Evolutionary conservation across 2,329 filamentous ascomycete species (phyloP).

Genomic region (Paecilomyces sp.): DNA sequence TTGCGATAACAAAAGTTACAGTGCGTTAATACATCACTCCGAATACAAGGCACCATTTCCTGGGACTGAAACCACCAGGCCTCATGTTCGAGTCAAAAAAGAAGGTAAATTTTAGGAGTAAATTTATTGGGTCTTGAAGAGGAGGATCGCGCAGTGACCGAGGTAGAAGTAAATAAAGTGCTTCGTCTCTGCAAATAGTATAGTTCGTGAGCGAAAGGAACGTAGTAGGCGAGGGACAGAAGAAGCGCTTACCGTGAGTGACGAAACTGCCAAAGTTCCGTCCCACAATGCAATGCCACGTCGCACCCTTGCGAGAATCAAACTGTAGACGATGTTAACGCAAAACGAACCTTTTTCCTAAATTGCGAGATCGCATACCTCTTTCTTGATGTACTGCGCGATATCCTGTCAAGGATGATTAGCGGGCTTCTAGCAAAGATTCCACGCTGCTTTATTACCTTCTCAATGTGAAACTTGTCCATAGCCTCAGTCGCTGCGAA

Average conservation of each 20-base stretch:
- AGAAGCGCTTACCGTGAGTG: slow-evolving; percentile 69
- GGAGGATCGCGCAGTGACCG: slow-evolving; percentile 92
- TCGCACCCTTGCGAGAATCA: slow-evolving; percentile 91
- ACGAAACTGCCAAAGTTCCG: slow-evolving; percentile 99
- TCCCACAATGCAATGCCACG: slow-evolving; percentile 98
- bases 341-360: slow-evolving; percentile 4
- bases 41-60: neutral
- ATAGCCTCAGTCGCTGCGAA: slow-evolving; percentile 60
- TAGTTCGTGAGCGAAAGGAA: neutral
- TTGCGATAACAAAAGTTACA: neutral
- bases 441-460: slow-evolving; percentile 40
- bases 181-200: slow-evolving; percentile 71
- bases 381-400: slow-evolving; percentile 90
- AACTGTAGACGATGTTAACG: slow-evolving; percentile 55
- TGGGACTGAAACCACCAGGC: neutral
- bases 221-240: neutral
- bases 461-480: slow-evolving; percentile 65
- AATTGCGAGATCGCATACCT: slow-evolving; percentile 47
- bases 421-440: neutral
- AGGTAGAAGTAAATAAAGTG: slow-evolving; percentile 99
- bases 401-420: slow-evolving; percentile 61
- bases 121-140: slow-evolving; percentile 91
- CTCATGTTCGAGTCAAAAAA: neutral
- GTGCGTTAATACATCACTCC: neutral
- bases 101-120: slow-evolving; percentile 5